phyloP scores from a whole-genome alignment of 164 flowering plant genomes.

The Warburgia ugandensis region DNA sequence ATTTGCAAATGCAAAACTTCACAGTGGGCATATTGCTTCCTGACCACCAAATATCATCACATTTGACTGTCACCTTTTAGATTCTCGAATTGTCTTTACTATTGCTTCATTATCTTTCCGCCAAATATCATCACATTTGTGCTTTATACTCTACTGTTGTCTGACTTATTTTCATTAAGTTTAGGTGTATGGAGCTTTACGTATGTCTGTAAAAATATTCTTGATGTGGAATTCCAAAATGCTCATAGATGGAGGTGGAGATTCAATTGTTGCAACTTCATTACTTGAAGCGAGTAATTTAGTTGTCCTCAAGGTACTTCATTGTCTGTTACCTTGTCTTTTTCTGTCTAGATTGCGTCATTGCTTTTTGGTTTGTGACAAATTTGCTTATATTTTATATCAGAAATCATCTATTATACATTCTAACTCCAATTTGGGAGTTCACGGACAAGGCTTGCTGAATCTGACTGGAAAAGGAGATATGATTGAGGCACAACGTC shows the following conservation, averaged over 20 bases:
- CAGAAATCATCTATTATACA: constrained; percentile 88
- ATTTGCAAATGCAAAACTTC: no score
- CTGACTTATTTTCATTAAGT: constrained; percentile 4
- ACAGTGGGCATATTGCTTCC: no score
- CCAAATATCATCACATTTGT: no score
- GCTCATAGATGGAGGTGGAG: constrained; percentile 72
- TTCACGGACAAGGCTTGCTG: constrained; percentile 93
- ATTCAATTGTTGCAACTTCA: constrained; percentile 73
- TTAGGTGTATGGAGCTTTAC: constrained; percentile 87
- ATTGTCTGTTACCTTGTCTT: no score
- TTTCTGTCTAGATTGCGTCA: no score
- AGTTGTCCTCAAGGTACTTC: constrained; percentile 69
- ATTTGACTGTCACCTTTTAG: no score
- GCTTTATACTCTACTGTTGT: not conserved
- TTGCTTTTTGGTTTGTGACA: constrained; percentile 7
- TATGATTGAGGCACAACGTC: constrained; percentile 83
- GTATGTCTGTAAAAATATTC: constrained; percentile 88
- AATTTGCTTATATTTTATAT: constrained; percentile 9
- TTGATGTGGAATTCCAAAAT: constrained; percentile 91
- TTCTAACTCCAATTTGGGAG: constrained; percentile 95
- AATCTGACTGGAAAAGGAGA: constrained; percentile 94
- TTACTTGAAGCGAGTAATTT: constrained; percentile 92
- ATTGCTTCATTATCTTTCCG: no score
- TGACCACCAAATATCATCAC: no score
- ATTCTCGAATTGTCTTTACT: no score